These are phyloP conservation scores for Fabrea salina DNA, from an alignment of 169 alveolate species.

Conservation along the genomic window DNA sequence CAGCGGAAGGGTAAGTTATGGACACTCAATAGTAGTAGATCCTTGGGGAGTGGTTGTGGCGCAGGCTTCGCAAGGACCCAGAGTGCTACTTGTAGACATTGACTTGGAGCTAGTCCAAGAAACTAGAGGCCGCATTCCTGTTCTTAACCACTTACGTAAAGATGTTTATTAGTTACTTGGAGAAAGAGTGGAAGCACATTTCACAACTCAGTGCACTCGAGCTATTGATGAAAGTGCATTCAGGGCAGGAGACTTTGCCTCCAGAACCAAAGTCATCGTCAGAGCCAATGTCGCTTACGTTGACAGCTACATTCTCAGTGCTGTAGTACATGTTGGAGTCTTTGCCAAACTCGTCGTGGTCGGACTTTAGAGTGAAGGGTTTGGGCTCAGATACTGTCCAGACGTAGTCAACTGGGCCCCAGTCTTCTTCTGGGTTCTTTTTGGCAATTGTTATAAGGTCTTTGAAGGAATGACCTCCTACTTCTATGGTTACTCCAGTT, in stretches of 20 bases:
- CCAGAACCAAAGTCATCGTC: not conserved
- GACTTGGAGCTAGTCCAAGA: constrained; percentile 51
- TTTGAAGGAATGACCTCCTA: not conserved
- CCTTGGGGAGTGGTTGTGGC: constrained; percentile 75
- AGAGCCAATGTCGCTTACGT: constrained; percentile 13
- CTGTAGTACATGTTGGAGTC: not conserved
- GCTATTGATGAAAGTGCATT: constrained; percentile 4
- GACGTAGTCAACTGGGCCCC: not conserved
- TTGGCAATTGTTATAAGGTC: not conserved
- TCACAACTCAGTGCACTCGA: constrained; percentile 23
- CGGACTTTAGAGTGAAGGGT: not conserved
- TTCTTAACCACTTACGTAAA: constrained; percentile 47
- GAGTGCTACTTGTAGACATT: constrained; percentile 47
- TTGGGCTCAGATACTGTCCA: not conserved
- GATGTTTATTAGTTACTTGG: too few relatives aligned
- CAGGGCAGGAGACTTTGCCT: not conserved
- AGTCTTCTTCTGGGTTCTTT: not conserved
- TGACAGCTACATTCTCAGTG: constrained; percentile 26
- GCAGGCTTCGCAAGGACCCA: constrained; percentile 49
- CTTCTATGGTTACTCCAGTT: not conserved
- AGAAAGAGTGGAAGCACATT: not conserved
- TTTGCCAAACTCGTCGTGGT: not conserved
- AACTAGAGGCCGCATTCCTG: constrained; percentile 57
- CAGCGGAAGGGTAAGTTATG: constrained; percentile 50
- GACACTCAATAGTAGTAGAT: constrained; percentile 61